Conservation (phyloP, 1,284 basidiomycete genomes). For the Filobasidium uniguttulatum region DNA sequence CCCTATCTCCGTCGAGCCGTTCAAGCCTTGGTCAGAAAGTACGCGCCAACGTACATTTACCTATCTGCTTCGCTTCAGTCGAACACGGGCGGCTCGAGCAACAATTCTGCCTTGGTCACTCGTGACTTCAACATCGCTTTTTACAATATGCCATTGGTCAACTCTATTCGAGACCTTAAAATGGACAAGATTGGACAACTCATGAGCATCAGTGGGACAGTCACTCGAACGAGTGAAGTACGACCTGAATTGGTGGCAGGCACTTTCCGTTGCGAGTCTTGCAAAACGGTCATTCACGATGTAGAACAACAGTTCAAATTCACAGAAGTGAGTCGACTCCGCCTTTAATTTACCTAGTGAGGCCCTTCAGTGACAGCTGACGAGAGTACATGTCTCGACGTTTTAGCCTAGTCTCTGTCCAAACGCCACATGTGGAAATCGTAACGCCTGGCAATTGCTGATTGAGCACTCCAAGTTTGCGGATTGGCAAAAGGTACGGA, state of each 20-base stretch:
- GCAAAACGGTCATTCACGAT: constrained; percentile 74
- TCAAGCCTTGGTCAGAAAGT: constrained; percentile 73
- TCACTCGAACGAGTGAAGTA: constrained; percentile 94
- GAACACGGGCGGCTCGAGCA: not conserved
- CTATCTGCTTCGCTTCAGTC: constrained; percentile 45
- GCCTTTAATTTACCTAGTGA: constrained; percentile 2
- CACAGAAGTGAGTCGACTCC: constrained; percentile 58
- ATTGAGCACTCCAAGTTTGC: constrained; percentile 95
- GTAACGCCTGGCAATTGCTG: constrained; percentile 79
- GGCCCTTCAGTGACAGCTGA: no score
- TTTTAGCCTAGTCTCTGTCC: constrained; percentile 77
- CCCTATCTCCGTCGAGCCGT: constrained; percentile 86
- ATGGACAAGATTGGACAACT: constrained; percentile 87
- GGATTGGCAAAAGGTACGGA: constrained; percentile 98
- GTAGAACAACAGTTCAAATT: constrained; percentile 99
- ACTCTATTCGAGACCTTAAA: constrained; percentile 85
- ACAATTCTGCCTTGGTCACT: constrained; percentile 54
- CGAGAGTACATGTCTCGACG: not conserved
- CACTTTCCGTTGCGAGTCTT: constrained; percentile 83
- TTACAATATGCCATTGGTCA: constrained; percentile 85
- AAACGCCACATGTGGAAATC: constrained; percentile 84
- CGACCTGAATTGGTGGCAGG: constrained; percentile 87
- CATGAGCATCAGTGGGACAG: constrained; percentile 88
- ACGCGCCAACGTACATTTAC: constrained; percentile 85
- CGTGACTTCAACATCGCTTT: constrained; percentile 93